Conservation (phyloP, 352 stramenopile genomes). For the Pythium coloratum region DNA sequence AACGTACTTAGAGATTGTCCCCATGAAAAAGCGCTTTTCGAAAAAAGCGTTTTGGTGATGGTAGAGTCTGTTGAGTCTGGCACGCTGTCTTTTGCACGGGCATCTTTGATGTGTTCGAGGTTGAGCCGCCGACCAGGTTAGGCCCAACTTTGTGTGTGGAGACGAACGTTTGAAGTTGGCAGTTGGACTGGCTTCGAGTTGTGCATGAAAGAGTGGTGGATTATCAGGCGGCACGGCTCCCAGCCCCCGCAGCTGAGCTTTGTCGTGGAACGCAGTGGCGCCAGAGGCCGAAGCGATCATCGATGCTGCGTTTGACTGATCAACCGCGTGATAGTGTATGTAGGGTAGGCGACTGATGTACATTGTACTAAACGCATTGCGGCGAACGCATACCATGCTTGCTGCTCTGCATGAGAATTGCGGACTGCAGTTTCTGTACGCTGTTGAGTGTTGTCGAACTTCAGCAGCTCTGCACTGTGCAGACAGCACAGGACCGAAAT, state of each 20-base stretch:
- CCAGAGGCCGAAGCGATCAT: not conserved
- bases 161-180: not conserved
- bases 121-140: not conserved
- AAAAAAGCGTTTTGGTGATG: too few relatives aligned
- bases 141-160: not conserved
- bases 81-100: not conserved
- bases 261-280: conserved; percentile 16
- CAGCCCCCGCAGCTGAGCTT: conserved; percentile 14
- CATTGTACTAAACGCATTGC: too few relatives aligned
- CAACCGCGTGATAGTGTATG: too few relatives aligned
- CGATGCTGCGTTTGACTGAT: too few relatives aligned
- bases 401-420: too few relatives aligned
- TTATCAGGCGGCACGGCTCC: conserved; percentile 8
- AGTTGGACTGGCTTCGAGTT: not conserved
- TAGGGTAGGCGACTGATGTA: too few relatives aligned
- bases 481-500: too few relatives aligned
- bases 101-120: conserved; percentile 20
- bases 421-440: too few relatives aligned
- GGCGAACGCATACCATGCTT: too few relatives aligned
- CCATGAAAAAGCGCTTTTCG: conserved; percentile 15
- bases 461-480: too few relatives aligned
- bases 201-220: not conserved
- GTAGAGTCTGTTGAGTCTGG: not conserved
- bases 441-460: too few relatives aligned
- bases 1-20: not conserved